Evolutionary conservation across 2,329 filamentous ascomycete genomes (phyloP), one percentile per base, ranked within the genome.

Genomic region (Talaromyces sp.): DNA sequence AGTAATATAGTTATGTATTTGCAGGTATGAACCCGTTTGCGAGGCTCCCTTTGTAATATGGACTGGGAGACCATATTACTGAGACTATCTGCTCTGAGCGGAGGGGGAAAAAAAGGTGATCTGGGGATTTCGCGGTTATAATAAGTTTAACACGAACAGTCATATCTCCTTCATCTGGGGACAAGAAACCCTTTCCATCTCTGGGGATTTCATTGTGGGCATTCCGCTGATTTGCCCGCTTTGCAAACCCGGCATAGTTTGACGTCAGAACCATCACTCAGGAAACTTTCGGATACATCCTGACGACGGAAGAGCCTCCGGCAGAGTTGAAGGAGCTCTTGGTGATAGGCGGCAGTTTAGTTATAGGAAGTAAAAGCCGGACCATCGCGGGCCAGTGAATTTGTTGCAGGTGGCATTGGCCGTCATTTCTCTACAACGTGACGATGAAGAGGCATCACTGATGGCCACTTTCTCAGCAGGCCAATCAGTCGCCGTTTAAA

Each of bases 141-240:
- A 61, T 61, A 61, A 58, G 46, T 51, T 41, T 51, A 32, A 54
- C 50, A n/a, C 35, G 19, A 13, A 13, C 27, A 21, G 27, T 13
- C 43, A 51, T 51, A n/a, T 19, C 21, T 19, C 26, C 27, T 35
- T 32, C 10, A 38, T 61, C 59, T 61, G 59, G 59, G 56, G 59
- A 58, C 53, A 26, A 51, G 43, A 49, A 46, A 55, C n/a, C 55
- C 41, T 61, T 58, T 51, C 52, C 59, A 58, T 61, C 55, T 55
- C 59, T 49, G 56, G 59, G 60, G 60, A 62, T 56, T 49, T 27
- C 29, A 41, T 56, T 62, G 60, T 56, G 60, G 60, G 60, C 56
- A 62, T 52, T 26, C 24, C 14, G 14, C 41, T 56, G 52, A 59
- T 58, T 62, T 53, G 60, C 31, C 27, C 56, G 56, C 57, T 27